Evolutionary conservation across 371 early-diverging fungal genomes (phyloP).

Genomic region (Mortierella sp.): DNA sequence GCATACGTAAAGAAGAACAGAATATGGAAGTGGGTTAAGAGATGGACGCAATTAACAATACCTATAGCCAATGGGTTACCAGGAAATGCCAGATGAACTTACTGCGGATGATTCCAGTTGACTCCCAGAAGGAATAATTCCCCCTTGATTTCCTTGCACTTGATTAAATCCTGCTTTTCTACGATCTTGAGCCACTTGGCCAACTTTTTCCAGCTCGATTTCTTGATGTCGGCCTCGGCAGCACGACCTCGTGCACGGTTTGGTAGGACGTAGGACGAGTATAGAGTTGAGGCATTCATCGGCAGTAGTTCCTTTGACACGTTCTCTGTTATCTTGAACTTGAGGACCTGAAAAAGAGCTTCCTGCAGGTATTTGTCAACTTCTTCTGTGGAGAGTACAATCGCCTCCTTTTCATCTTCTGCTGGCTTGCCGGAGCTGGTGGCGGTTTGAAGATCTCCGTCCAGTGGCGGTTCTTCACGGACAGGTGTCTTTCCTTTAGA

Average conservation of each 20-base stretch:
- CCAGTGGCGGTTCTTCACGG: background rate
- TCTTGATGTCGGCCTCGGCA: conserved; percentile 74
- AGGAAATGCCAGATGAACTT: too few species aligned
- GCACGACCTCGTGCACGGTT: conserved; percentile 66
- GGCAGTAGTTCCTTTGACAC: conserved; percentile 64
- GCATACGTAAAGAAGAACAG: conserved; percentile 12
- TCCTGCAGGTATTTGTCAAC: conserved; percentile 70
- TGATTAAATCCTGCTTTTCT: conserved; percentile 74
- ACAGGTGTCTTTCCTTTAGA: conserved; percentile 14
- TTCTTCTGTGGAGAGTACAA: conserved; percentile 55
- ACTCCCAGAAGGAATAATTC: conserved; percentile 68
- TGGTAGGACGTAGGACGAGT: conserved; percentile 72
- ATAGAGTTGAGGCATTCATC: conserved; percentile 71
- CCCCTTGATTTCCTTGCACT: conserved; percentile 77
- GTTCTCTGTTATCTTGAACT: conserved; percentile 68
- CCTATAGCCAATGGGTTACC: too few species aligned
- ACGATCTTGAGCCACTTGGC: conserved; percentile 78
- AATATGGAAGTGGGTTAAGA: too few species aligned
- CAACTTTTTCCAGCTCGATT: conserved; percentile 79
- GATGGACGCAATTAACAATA: too few species aligned
- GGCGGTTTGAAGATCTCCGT: too few species aligned
- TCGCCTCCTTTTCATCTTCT: conserved; percentile 5
- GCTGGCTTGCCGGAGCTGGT: too few species aligned
- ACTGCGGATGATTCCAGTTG: conserved; percentile 66
- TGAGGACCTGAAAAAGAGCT: conserved; percentile 71